Evolutionary conservation across 768 basidiomycete genomes (phyloP), one percentile per base, ranked within the genome.

Genomic region (Boletus sp.): DNA sequence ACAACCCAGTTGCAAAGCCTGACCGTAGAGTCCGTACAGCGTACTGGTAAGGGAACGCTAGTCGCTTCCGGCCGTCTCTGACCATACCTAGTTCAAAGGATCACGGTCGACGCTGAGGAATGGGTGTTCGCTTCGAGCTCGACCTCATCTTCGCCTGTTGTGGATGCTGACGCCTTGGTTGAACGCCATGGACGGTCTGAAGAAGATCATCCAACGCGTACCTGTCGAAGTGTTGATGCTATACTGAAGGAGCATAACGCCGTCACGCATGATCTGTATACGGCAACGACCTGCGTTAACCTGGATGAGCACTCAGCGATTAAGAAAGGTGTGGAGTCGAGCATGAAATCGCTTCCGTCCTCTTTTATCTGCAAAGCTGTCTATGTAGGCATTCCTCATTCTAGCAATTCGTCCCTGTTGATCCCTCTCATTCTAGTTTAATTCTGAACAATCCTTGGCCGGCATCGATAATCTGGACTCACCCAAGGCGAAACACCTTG

Each of bases 231-330:
- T n/a, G 7, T 14, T 4, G 33, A 49, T 29, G n/a, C 38, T 21
- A 42, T 47, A 19, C 13, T 29, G 14, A 17, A 38, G 17, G 19
- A 38, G 17, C 47, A 30, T 5, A 52, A 57, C 32, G 23, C 19
- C 8, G 27, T 59, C 19, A 42, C 10, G 10, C 52, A 59, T 60
- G 58, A 59, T 10, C 41, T 60, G n/a, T 60, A 60, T 19, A 60
- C 39, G 0, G 59, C 59, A 43, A 34, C 8, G 15, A 41, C 15
- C 9, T 14, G 5, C 9, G 55, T 60, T 33, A 27, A 50, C 43
- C 32, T 53, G 7, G 6, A 13, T 13, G 15, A 33, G 7, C 39
- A 58, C 13, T 49, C 60, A 11, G 51, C 53, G 34, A 51, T 61
- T 11, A 52, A 29, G 13, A 62, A 3, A 43, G 47, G 44, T 27